These are phyloP conservation scores for Ustilago tritici DNA, from an alignment of 1,284 basidiomycete genomes.

Conservation along the genomic window DNA sequence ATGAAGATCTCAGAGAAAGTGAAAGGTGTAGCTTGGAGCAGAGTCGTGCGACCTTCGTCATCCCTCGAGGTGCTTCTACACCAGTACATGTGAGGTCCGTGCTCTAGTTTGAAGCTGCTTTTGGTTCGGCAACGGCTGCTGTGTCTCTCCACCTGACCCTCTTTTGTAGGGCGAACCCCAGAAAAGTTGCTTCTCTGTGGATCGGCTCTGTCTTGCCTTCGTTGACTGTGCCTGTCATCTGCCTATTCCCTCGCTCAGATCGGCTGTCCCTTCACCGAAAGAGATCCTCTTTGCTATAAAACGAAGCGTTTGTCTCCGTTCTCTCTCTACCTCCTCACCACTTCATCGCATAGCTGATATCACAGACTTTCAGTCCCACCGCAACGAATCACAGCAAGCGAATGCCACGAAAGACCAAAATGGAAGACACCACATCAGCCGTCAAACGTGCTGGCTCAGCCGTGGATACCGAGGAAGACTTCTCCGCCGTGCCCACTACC, in stretches of 20 bases:
- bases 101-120: not conserved
- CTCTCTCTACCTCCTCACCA: not conserved
- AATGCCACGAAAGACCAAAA: slow-evolving; percentile 15
- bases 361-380: not conserved
- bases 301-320: not conserved
- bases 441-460: slow-evolving; percentile 42
- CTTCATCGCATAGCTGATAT: not conserved
- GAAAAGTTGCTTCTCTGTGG: not conserved
- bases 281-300: not conserved
- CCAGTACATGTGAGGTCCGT: not conserved
- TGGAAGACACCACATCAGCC: slow-evolving; percentile 22
- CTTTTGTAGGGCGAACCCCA: not conserved
- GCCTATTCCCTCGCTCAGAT: not conserved
- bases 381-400: not conserved
- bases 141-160: not conserved
- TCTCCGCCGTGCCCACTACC: slow-evolving; percentile 38
- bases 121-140: not conserved
- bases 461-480: slow-evolving; percentile 40
- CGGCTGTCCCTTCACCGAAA: slow-evolving; percentile 2
- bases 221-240: slow-evolving; percentile 1
- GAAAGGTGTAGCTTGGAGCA: not conserved
- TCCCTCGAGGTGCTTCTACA: not conserved
- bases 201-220: not conserved
- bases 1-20: not conserved
- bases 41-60: slow-evolving; percentile 9